Evolutionary conservation across 352 stramenopile genomes (phyloP).

Genomic region (Pythium scleroteichum): DNA sequence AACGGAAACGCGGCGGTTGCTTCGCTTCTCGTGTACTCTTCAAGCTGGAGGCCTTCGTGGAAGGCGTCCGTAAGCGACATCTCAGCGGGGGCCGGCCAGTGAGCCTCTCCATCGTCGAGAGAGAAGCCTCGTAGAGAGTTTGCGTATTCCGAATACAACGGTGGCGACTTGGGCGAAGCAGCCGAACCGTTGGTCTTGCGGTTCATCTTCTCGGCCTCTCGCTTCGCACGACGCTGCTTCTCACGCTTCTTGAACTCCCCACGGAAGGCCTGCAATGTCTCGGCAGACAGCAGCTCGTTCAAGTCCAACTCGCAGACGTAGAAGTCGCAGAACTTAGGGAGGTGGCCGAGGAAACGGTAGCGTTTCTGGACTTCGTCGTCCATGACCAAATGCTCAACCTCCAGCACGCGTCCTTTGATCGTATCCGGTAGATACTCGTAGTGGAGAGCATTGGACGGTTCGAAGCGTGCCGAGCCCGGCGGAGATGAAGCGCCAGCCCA

Average conservation of each 20-base stretch:
- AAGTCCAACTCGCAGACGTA: conserved; percentile 89
- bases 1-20: conserved; percentile 22
- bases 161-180: conserved; percentile 30
- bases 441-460: conserved; percentile 26
- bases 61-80: conserved; percentile 49
- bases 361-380: conserved; percentile 82
- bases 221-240: conserved; percentile 58
- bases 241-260: conserved; percentile 77
- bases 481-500: conserved; percentile 21
- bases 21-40: conserved; percentile 2
- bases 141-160: conserved; percentile 28
- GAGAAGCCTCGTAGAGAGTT: conserved; percentile 42
- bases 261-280: conserved; percentile 61
- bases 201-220: conserved; percentile 40
- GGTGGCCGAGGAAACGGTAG: conserved; percentile 85
- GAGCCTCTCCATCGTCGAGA: conserved; percentile 47
- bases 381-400: conserved; percentile 89
- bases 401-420: conserved; percentile 64
- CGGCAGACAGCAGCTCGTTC: conserved; percentile 58
- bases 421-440: conserved; percentile 59
- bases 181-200: conserved; percentile 18
- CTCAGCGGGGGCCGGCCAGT: conserved; percentile 66
- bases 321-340: conserved; percentile 86
- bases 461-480: conserved; percentile 11
- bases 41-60: conserved; percentile 32